Evolutionary conservation across 2,329 filamentous ascomycete species (phyloP).

Genomic region (Cladosporium sp.): DNA sequence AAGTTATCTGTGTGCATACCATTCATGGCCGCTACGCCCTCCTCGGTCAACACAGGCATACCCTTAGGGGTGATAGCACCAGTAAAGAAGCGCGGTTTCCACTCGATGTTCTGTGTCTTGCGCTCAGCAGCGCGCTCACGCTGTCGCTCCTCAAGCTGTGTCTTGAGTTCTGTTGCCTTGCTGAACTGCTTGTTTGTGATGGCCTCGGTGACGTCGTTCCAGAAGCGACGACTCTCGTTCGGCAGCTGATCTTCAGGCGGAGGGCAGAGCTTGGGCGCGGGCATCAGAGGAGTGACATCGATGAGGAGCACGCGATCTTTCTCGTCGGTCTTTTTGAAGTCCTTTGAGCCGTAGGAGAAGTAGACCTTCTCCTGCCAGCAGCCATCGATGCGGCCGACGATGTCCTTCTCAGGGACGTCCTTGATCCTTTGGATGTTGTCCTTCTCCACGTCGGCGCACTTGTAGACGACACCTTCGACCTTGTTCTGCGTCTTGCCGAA

Average conservation of each 20-base stretch:
- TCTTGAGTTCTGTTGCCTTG: conserved; percentile 80
- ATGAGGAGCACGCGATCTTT: conserved; percentile 69
- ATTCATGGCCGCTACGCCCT: conserved; percentile 56
- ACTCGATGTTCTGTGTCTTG: conserved; percentile 64
- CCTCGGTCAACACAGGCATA: conserved; percentile 58
- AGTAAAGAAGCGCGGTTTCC: conserved; percentile 85
- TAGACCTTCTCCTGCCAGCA: conserved; percentile 74
- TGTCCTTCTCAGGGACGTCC: conserved; percentile 79
- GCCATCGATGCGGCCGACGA: conserved; percentile 77
- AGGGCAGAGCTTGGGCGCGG: conserved; percentile 74
- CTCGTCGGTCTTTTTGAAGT: conserved; percentile 43
- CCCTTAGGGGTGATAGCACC: conserved; percentile 56
- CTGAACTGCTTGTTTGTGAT: conserved; percentile 79
- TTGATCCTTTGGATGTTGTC: conserved; percentile 75
- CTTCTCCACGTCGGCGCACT: conserved; percentile 73
- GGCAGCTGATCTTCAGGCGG: conserved; percentile 73
- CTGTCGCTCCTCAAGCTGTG: conserved; percentile 87
- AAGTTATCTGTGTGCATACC: conserved; percentile 53
- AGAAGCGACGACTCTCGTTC: conserved; percentile 86
- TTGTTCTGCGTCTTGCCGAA: conserved; percentile 86
- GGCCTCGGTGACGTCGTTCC: conserved; percentile 80
- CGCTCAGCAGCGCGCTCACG: conserved; percentile 78
- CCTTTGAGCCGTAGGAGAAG: conserved; percentile 50
- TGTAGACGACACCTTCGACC: conserved; percentile 86
- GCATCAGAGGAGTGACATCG: conserved; percentile 78